Conservation (phyloP, 2,329 filamentous ascomycete genomes). For the Calonectria multiphialidica region DNA sequence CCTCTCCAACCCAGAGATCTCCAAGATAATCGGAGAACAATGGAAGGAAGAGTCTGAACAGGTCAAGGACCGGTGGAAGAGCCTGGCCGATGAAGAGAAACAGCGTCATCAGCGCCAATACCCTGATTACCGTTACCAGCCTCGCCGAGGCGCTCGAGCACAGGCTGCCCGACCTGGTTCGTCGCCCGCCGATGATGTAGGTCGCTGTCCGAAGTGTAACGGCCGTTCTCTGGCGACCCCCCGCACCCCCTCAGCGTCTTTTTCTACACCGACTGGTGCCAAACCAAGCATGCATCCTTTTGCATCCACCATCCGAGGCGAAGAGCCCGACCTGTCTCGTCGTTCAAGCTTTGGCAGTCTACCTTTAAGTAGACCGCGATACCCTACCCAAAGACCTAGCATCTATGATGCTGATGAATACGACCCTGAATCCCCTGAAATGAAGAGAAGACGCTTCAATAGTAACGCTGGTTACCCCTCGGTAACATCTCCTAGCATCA, state of each 20-base stretch:
- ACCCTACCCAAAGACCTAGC: slow-evolving; percentile 36
- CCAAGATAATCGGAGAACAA: slow-evolving; percentile 94
- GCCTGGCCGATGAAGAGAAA: slow-evolving; percentile 93
- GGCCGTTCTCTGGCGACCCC: slow-evolving; percentile 75
- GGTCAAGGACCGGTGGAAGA: slow-evolving; percentile 88
- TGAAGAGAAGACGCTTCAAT: slow-evolving; percentile 73
- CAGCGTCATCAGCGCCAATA: slow-evolving; percentile 88
- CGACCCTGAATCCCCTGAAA: slow-evolving; percentile 60
- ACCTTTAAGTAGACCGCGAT: slow-evolving; percentile 37
- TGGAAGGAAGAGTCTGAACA: slow-evolving; percentile 84
- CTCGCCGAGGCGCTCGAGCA: slow-evolving; percentile 69
- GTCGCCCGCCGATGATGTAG: slow-evolving; percentile 61
- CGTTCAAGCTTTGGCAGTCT: slow-evolving; percentile 44
- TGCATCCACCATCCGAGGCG: slow-evolving; percentile 31
- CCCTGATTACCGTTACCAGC: slow-evolving; percentile 94
- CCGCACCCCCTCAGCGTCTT: slow-evolving; percentile 67
- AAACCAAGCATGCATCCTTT: slow-evolving; percentile 40
- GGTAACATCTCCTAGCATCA: slow-evolving; percentile 31
- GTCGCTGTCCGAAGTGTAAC: slow-evolving; percentile 77
- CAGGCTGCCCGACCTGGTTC: slow-evolving; percentile 48
- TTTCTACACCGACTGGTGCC: slow-evolving; percentile 50
- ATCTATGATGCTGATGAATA: slow-evolving; percentile 51
- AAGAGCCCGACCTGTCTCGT: slow-evolving; percentile 41
- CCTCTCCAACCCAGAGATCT: slow-evolving; percentile 94
- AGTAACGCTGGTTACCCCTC: slow-evolving; percentile 51